Conservation (phyloP, 805 yeast species). For the Blastobotrys parvus region DNA sequence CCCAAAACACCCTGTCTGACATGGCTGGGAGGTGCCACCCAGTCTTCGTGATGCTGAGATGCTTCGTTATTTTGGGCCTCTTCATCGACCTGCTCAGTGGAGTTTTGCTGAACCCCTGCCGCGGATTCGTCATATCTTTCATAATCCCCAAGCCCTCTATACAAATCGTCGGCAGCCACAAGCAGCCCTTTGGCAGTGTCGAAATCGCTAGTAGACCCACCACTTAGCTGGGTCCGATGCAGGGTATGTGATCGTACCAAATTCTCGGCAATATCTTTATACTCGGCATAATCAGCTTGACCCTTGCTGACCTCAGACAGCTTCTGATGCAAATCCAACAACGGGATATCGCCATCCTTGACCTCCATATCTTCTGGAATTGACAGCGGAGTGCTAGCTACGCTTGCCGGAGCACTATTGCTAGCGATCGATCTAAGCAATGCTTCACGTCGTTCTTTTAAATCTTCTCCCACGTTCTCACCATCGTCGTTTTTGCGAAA, state of each 20-base stretch:
- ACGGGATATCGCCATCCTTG: conserved; percentile 18
- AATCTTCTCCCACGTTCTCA: conserved; percentile 2
- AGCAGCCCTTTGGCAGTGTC: not conserved
- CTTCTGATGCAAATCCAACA: conserved; percentile 15
- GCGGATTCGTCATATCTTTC: conserved; percentile 5
- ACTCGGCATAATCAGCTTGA: conserved; percentile 3
- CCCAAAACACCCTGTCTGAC: conserved; percentile 85
- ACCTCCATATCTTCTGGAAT: conserved; percentile 2
- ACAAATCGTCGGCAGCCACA: not conserved
- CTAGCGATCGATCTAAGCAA: not conserved
- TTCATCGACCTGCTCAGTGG: conserved; percentile 15
- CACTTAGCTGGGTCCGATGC: not conserved
- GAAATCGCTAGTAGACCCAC: not conserved
- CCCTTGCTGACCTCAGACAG: conserved; percentile 12
- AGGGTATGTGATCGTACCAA: conserved; percentile 5
- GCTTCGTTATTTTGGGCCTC: conserved; percentile 26
- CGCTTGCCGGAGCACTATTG: conserved; percentile 1
- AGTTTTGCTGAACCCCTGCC: conserved; percentile 15
- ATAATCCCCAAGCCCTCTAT: conserved; percentile 9
- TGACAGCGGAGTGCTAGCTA: not conserved
- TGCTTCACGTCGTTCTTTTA: not conserved
- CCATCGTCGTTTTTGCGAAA: conserved; percentile 12
- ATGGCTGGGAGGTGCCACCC: conserved; percentile 51
- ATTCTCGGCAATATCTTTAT: conserved; percentile 2
- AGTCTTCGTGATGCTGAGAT: conserved; percentile 29